Base-by-base conservation (phyloP, 768 basidiomycete genomes). In the Tylopilus sp. region DNA sequence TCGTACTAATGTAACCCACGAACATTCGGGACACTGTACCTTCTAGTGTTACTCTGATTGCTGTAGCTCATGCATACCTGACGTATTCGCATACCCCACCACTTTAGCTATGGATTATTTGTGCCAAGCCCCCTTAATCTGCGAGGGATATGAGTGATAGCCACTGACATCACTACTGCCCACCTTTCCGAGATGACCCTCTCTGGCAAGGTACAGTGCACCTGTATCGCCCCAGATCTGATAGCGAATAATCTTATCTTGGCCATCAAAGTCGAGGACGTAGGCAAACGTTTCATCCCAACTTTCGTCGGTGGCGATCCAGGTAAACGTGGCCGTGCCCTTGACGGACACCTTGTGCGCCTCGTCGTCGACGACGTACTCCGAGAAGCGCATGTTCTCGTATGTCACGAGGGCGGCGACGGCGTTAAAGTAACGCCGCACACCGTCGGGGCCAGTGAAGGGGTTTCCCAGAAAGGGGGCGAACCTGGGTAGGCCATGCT, bases 171-270 rank as follows among this genome's bases (percentile, higher is more conserved):
- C 21, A 26, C 20, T 5, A 28, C 8, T 10, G 26, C 51, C 49
- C 47, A 62, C 61, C 42, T 56, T 22, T 30, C 23, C 17, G 30
- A 82, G 62, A 60, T 70, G 58, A n/a, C 83, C 81, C 21, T 65
- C 70, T 35, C 78, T 73, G 6, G 82, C 83, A 13, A 85, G 72
- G 65, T 82, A 83, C 10, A 80, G 76, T 6, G 83, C 79, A 11
- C 82, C 83, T 7, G 83, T 79, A 64, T 86, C 85, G 11, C 80
- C 81, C 83, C 84, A 86, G 2, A 86, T 75, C 59, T 86, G 79
- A 72, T 83, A 84, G 39, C 74, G 69, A 21, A 70, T 70, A n/a
- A 86, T 70, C 65, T 79, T 84, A 48, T 67, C 60, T 25, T 76
- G 73, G 21, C 79, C 72, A 48, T 84, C 83, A 60, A 85, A 85